Percentiles rank a stretch among this genome's conserved stretches.
These are phyloP conservation scores for Diplodia mutila DNA, from an alignment of 2,329 filamentous ascomycete genomes.

Conservation along the genomic window DNA sequence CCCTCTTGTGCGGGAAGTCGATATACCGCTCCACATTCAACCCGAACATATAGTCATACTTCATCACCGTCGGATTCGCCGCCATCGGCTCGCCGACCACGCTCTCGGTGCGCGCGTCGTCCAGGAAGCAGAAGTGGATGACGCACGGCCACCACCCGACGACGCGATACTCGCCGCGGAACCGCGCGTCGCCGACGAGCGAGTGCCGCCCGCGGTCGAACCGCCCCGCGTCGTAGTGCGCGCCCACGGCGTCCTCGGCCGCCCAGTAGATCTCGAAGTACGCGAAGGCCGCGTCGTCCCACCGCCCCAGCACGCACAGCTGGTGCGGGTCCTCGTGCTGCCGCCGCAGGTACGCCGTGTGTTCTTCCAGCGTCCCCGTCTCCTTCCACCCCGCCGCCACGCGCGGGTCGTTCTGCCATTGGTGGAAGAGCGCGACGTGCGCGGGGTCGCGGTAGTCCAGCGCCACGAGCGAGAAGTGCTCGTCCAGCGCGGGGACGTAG, in stretches of 20 bases:
- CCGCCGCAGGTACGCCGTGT: slow-evolving; percentile 70
- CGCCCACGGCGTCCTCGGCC: slow-evolving; percentile 66
- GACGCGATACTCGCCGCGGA: slow-evolving; percentile 59
- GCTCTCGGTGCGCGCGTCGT: slow-evolving; percentile 59
- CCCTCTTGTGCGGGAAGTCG: slow-evolving; percentile 72
- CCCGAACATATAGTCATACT: slow-evolving; percentile 75
- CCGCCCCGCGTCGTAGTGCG: slow-evolving; percentile 59
- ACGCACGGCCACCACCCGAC: slow-evolving; percentile 62
- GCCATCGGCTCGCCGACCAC: slow-evolving; percentile 72
- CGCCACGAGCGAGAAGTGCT: slow-evolving; percentile 78
- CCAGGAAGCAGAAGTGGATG: slow-evolving; percentile 64
- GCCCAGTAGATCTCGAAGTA: slow-evolving; percentile 85
- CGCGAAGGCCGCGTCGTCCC: slow-evolving; percentile 71
- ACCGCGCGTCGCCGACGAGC: slow-evolving; percentile 60
- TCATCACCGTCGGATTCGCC: slow-evolving; percentile 69
- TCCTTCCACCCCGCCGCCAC: slow-evolving; percentile 81
- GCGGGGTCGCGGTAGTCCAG: slow-evolving; percentile 67
- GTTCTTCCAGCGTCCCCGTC: slow-evolving; percentile 74
- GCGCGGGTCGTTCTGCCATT: slow-evolving; percentile 82
- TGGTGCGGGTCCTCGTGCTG: slow-evolving; percentile 74
- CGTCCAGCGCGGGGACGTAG: slow-evolving; percentile 74
- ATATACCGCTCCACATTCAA: slow-evolving; percentile 73
- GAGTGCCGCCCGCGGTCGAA: slow-evolving; percentile 66
- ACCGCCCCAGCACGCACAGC: slow-evolving; percentile 70
- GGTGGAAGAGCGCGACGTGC: slow-evolving; percentile 73